Percentiles rank a stretch among this genome's conserved stretches.
Conservation (phyloP, 768 basidiomycete genomes). For the Podaxis carcinomalis region DNA sequence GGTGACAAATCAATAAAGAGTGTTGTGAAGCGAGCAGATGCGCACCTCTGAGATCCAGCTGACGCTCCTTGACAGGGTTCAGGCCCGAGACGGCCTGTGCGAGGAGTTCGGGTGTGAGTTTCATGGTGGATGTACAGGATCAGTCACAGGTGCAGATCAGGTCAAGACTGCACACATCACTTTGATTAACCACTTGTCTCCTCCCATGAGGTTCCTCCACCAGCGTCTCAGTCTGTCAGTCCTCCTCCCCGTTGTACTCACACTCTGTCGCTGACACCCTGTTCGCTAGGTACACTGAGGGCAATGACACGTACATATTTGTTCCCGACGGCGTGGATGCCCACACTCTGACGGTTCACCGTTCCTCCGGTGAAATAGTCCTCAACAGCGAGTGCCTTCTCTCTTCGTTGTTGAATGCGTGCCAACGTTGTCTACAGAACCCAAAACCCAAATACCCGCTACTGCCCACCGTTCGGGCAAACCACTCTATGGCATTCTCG, state of each 20-base stretch:
- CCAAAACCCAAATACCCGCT: constrained; percentile 48
- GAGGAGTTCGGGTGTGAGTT: constrained; percentile 92
- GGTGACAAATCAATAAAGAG: constrained; percentile 24
- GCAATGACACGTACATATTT: constrained; percentile 74
- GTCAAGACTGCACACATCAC: constrained; percentile 34
- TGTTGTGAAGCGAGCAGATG: constrained; percentile 11
- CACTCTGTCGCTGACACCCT: constrained; percentile 14
- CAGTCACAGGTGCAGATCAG: constrained; percentile 11
- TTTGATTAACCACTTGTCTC: constrained; percentile 13
- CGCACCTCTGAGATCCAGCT: constrained; percentile 87
- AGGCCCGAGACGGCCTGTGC: constrained; percentile 74
- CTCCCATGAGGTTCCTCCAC: constrained; percentile 63
- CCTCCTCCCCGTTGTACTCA: not conserved
- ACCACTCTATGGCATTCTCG: constrained; percentile 71
- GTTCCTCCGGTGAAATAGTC: constrained; percentile 70
- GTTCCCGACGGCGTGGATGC: constrained; percentile 60
- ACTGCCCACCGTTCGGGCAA: constrained; percentile 58
- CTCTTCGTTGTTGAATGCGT: constrained; percentile 1
- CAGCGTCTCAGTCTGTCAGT: constrained; percentile 69
- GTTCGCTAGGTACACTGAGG: constrained; percentile 55
- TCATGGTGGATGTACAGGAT: constrained; percentile 47
- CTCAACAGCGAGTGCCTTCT: constrained; percentile 51
- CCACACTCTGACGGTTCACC: constrained; percentile 66
- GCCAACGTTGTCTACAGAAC: constrained; percentile 31
- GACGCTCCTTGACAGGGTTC: constrained; percentile 83